These are phyloP conservation scores for Trichoderma sp. DNA, from an alignment of 2,329 filamentous ascomycete species.

Conservation along the genomic window DNA sequence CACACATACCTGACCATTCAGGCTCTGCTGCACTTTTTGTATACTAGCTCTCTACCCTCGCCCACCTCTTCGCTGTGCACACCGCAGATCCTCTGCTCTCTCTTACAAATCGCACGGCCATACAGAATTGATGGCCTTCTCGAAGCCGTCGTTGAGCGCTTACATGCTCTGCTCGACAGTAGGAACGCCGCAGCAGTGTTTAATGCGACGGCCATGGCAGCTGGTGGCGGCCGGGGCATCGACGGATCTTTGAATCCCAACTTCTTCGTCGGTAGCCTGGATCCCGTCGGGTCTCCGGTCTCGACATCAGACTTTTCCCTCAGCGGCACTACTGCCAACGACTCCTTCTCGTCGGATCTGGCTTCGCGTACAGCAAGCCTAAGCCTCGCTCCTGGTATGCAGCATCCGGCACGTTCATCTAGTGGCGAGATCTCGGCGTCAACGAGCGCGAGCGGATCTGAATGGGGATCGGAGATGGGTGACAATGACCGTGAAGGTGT, in stretches of 20 bases:
- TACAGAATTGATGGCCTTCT: slow-evolving; percentile 92
- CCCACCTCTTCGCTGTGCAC: slow-evolving; percentile 78
- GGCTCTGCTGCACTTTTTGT: slow-evolving; percentile 87
- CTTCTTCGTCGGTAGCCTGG: slow-evolving; percentile 56
- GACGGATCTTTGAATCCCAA: slow-evolving; percentile 66
- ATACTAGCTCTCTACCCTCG: slow-evolving; percentile 84
- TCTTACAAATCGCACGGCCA: slow-evolving; percentile 88
- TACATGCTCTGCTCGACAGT: slow-evolving; percentile 87
- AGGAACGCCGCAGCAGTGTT: slow-evolving; percentile 96
- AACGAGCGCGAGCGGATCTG: slow-evolving; percentile 54
- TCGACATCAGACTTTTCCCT: slow-evolving; percentile 39
- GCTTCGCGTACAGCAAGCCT: slow-evolving; percentile 42
- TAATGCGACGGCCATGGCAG: slow-evolving; percentile 97
- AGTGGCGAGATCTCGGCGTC: slow-evolving; percentile 54
- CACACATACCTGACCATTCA: slow-evolving; percentile 90
- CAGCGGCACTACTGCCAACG: slow-evolving; percentile 33
- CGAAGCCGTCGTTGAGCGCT: slow-evolving; percentile 86
- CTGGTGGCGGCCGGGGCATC: slow-evolving; percentile 84
- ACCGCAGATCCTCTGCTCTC: slow-evolving; percentile 91
- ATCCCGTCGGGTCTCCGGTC: slow-evolving; percentile 41
- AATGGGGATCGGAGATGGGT: slow-evolving; percentile 58
- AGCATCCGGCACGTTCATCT: slow-evolving; percentile 39
- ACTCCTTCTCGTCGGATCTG: slow-evolving; percentile 35
- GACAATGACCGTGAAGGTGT: slow-evolving; percentile 51
- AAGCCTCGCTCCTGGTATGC: slow-evolving; percentile 47